Conservation (phyloP, 305 asterid species). For the Lippia alba region DNA sequence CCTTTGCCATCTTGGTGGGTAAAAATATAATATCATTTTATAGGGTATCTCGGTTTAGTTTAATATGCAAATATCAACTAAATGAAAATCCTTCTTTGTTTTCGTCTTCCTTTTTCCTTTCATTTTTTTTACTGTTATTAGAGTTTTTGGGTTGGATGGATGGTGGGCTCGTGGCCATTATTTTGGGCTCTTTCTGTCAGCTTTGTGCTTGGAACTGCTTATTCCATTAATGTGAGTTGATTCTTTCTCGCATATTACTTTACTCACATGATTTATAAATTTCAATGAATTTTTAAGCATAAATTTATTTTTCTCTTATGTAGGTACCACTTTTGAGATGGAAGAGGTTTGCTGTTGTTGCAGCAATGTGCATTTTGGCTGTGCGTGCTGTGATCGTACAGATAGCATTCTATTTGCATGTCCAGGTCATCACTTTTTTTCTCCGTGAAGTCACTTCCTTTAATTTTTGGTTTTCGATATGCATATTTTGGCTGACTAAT, state of each 20-base stretch:
- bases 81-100: not conserved
- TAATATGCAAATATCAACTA: not conserved
- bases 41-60: not conserved
- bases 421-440: constrained; percentile 78
- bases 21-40: constrained; percentile 2
- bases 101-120: too few species aligned
- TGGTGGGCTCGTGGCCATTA: constrained; percentile 84
- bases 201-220: constrained; percentile 94
- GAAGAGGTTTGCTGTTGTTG: constrained; percentile 94
- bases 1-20: constrained; percentile 82
- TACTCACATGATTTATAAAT: constrained; percentile 1
- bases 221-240: constrained; percentile 80
- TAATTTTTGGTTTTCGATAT: not conserved
- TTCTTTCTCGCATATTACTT: constrained; percentile 20
- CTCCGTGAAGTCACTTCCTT: not conserved
- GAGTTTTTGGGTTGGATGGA: constrained; percentile 94
- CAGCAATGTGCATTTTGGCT: constrained; percentile 96
- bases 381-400: constrained; percentile 97
- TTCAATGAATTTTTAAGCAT: too few species aligned
- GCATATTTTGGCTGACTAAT: not conserved
- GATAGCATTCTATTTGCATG: constrained; percentile 90
- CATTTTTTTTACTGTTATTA: constrained; percentile 38
- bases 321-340: constrained; percentile 94
- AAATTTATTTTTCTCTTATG: constrained; percentile 21
- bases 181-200: constrained; percentile 92